Evolutionary conservation across 306 rosid species (phyloP), one percentile per base, ranked within the genome.

Genomic region (Vigna mungo): DNA sequence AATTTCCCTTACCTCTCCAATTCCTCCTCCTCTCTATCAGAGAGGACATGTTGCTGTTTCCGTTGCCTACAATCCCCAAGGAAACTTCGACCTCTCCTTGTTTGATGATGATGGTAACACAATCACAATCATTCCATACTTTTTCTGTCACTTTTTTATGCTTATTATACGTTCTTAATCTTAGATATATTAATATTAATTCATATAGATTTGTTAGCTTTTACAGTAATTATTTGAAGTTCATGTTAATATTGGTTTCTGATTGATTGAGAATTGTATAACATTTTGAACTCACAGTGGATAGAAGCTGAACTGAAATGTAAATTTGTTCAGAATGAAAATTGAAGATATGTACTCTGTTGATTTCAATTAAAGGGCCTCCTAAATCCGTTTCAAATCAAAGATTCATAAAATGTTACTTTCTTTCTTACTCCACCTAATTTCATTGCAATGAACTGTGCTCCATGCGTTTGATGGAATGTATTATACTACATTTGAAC

Each of bases 41-140:
- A 83, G 89, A 44, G 49, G 68, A 16, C 68, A 81, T 60, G 80
- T 87, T 44, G 72, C 92, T 0, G 90, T 82, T 71, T 90, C 96
- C 0, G 97, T 95, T 80, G 86, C 97, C 21, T 95, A 90, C 89
- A 88, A 95, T 62, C 96, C 97, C 0, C 92, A 90, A 58, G 96
- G 97, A n/a, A 90, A 92, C 68, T 95, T 84, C 34, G 96, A 95
- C 85, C 74, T 92, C 78, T 87, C 98, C 71, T 52, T 89, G 36
- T 87, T 78, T 56, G 93, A 86, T 37, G 92, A 88, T n/a, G 90
- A 85, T 60, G 92, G 90, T 90, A 89, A 56, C 68, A 67, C 14
- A 4, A 21, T 5, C 30, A 8, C 10, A 21, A 1, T 34, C 20
- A 44, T 20, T 69, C 4, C 0, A 7, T 48, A n/a, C 1, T 48